Base-by-base conservation (phyloP, 169 alveolate species). In the Amoebophrya sp. region DNA sequence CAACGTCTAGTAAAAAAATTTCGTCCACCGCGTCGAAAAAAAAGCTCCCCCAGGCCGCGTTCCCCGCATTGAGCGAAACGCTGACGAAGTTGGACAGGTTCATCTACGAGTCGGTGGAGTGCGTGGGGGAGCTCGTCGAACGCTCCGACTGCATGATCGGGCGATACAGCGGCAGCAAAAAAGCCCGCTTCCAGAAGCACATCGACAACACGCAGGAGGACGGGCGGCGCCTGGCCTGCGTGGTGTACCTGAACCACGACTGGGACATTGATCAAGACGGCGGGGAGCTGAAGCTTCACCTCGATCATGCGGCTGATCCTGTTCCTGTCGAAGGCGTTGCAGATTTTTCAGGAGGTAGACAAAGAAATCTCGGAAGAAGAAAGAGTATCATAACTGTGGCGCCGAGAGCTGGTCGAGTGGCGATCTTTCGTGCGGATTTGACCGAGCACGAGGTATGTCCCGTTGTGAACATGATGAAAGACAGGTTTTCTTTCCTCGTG, bases 121-220 rank as follows among this genome's bases (percentile, higher is more conserved):
- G 78, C 78, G 78, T 58, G 34, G 78, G 78, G 34, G 78, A 58
- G 5, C 34, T 58, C 39, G 34, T 58, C 10, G 78, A 58, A 29
- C 78, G 78, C 78, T 58, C 78, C 23, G 78, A 58, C 78, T 58
- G 78, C 78, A 58, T 58, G 78, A n/a, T 58, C 34, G 78, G 78
- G 78, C 78, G 78, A 16, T 58, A 58, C 78, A 13, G 29, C 7
- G 78, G 78, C 34, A 2, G 23, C 29, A 58, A 58, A 58, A 58
- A 58, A 16, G 78, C 78, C 4, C 7, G 78, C 7, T 58, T 58
- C 23, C 78, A 58, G 34, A 58, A n/a, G 34, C 78, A 58, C 34
- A 29, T 58, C 10, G 78, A 58, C 34, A 58, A 58, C 78, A 58
- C 78, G 38, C 78, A 58, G 78, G 34, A 58, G 23, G 78, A 58